These are phyloP conservation scores for Paraphaeosphaeria sporulosa DNA, from an alignment of 2,329 filamentous ascomycete species.

Conservation along the genomic window DNA sequence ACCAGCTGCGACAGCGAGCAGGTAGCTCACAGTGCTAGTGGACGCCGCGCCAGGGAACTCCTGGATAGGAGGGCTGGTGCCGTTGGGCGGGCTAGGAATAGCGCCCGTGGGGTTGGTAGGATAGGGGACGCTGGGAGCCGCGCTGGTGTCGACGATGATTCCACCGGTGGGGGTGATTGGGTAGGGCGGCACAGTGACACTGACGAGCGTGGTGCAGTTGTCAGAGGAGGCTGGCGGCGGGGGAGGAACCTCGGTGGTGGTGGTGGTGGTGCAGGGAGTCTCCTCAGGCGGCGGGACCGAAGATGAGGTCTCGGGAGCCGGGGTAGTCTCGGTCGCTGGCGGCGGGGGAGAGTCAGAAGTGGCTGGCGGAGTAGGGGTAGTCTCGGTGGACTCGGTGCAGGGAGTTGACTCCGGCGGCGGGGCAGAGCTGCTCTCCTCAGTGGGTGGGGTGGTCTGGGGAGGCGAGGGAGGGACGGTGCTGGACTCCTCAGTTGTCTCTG, in stretches of 20 bases:
- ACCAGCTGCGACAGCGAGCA: conserved; percentile 33
- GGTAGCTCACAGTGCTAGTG: conserved; percentile 28
- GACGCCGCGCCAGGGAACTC: conserved; percentile 39
- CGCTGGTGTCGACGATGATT: conserved; percentile 37
- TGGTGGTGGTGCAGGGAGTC: conserved; percentile 15
- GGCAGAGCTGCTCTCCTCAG: not conserved
- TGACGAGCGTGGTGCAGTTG: conserved; percentile 19
- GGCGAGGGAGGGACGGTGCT: not conserved
- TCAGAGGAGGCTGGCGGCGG: conserved; percentile 15
- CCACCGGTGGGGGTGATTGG: conserved; percentile 25
- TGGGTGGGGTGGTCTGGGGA: not conserved
- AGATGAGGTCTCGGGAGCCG: conserved; percentile 26
- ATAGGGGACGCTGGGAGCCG: conserved; percentile 31
- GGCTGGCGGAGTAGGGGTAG: conserved; percentile 8
- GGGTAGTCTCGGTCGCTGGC: conserved; percentile 4
- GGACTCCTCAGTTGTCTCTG: not conserved
- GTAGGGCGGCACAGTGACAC: conserved; percentile 27
- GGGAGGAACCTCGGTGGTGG: conserved; percentile 22
- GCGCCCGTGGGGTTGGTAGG: conserved; percentile 33
- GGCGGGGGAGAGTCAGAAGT: conserved; percentile 10
- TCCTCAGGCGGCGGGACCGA: conserved; percentile 13
- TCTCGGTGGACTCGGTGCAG: conserved; percentile 22
- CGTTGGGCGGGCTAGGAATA: conserved; percentile 29
- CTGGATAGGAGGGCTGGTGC: conserved; percentile 26
- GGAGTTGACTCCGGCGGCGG: conserved; percentile 16